A percentile compares a stretch with the other conserved stretches of the same genome.
Evolutionary conservation across 2,329 filamentous ascomycete species (phyloP).

Genomic region (Xylariaceae sp.): DNA sequence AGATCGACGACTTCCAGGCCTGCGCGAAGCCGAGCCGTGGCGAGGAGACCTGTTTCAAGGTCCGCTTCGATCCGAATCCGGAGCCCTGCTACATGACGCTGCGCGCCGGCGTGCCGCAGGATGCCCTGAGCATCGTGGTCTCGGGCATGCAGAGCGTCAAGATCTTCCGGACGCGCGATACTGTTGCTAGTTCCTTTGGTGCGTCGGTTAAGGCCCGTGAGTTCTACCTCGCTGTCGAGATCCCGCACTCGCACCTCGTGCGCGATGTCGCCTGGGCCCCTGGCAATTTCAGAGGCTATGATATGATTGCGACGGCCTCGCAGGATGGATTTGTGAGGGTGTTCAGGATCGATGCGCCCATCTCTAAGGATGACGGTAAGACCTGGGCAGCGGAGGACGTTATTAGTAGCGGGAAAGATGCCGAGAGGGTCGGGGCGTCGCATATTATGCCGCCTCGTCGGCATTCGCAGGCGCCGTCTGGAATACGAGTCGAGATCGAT

Average conservation of each 20-base stretch:
- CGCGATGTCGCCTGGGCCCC: constrained; percentile 90
- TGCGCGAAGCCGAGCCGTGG: constrained; percentile 66
- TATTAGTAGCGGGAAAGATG: constrained; percentile 33
- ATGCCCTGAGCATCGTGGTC: constrained; percentile 75
- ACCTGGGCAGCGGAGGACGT: constrained; percentile 47
- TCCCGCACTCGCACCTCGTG: constrained; percentile 72
- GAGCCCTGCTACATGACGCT: constrained; percentile 73
- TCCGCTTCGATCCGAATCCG: constrained; percentile 83
- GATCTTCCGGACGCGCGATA: constrained; percentile 70
- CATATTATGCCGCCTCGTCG: constrained; percentile 17
- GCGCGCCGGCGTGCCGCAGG: constrained; percentile 72
- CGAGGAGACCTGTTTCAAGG: constrained; percentile 80
- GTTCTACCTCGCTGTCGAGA: constrained; percentile 78
- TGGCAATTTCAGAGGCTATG: constrained; percentile 83
- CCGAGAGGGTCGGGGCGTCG: constrained; percentile 5
- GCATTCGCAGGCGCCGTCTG: constrained; percentile 39
- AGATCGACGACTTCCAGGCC: constrained; percentile 71
- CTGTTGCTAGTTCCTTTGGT: constrained; percentile 47
- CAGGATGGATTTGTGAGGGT: constrained; percentile 87
- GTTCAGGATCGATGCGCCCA: constrained; percentile 69
- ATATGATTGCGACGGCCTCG: constrained; percentile 84
- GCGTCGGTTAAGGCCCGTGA: constrained; percentile 58
- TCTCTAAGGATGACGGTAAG: constrained; percentile 42
- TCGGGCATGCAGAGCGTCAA: constrained; percentile 79
- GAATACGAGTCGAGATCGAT: constrained; percentile 49